Evolutionary conservation across 1,139 yeast genomes (phyloP).

Genomic region (Debaryomyces udenii): DNA sequence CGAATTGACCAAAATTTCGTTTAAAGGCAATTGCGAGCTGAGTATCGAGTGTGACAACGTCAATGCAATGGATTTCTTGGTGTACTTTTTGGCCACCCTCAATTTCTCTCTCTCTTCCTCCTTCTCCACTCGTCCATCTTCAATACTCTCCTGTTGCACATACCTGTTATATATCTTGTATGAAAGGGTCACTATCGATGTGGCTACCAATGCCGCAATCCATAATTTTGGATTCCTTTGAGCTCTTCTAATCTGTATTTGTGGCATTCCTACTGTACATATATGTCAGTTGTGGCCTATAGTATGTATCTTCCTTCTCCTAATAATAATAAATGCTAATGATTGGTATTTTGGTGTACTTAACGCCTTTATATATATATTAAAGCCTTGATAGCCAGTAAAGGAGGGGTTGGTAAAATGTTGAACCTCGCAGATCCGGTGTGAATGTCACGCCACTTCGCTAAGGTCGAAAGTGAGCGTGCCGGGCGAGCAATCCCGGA

Average conservation of each 20-base stretch:
- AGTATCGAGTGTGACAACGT: slow-evolving; percentile 49
- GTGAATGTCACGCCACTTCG: neutral
- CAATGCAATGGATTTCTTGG: slow-evolving; percentile 43
- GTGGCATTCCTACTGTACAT: slow-evolving; percentile 2
- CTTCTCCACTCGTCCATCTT: slow-evolving; percentile 5
- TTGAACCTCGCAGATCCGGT: slow-evolving; percentile 5
- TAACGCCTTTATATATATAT: neutral
- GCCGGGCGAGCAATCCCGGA: slow-evolving; percentile 4
- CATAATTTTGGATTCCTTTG: slow-evolving; percentile 35
- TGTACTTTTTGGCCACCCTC: slow-evolving; percentile 25
- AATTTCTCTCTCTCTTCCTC: slow-evolving; percentile 11
- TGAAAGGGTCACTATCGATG: slow-evolving; percentile 39
- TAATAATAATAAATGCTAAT: neutral
- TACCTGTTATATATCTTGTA: slow-evolving; percentile 35
- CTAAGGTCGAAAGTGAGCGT: neutral
- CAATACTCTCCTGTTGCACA: slow-evolving; percentile 13
- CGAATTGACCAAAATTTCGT: slow-evolving; percentile 40
- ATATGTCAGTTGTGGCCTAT: neutral
- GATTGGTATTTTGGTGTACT: neutral
- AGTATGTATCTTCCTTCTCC: neutral
- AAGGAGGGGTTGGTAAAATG: slow-evolving; percentile 5
- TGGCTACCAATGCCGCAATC: slow-evolving; percentile 41
- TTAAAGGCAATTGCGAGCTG: slow-evolving; percentile 41
- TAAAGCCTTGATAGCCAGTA: neutral
- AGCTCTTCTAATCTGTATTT: slow-evolving; percentile 13